Base-by-base conservation (phyloP, 495 filamentous ascomycete species). In the Penicillium flavigenum region DNA sequence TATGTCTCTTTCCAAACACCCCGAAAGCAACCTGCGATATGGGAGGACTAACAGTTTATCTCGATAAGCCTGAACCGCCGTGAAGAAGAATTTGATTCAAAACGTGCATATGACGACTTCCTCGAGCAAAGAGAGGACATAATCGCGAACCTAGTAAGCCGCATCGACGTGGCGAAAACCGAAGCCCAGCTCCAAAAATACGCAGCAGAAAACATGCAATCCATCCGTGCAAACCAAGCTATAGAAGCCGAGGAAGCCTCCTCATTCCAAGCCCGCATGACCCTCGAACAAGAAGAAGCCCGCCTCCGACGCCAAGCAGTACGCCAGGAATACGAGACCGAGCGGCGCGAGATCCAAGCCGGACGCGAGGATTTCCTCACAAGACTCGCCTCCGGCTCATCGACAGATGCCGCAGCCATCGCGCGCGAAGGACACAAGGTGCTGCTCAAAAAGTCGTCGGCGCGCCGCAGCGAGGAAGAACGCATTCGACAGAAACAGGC, bases 61-160 rank as follows among this genome's bases (percentile, higher is more conserved):
- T 10, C 5, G 10, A 58, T 20, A 29, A 82, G 80, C 31, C 92
- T 97, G 73, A 97, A 98, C 75, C 83, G 87, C 60, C 81, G 84
- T 10, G 85, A 96, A 77, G 89, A 95, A 56, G 95, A 99, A 70
- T 99, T 98, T 66, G 84, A 89, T 62, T 84, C 81, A 1, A 80
- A 95, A 56, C 77, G 79, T 41, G 88, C 85, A 59, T 98, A 86
- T 75, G 96, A 98, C 74, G 86, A 98, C 71, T 97, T 98, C 75
- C 84, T 98, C 27, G 91, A 98, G 72, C 85, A 89, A 62, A 89
- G 96, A 27, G 94, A 99, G 76, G 84, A 88, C 58, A 82, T 95
- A 49, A 92, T 91, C 19, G 92, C 92, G 71, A 92, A 95, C 63
- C 81, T 99, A 2, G 86, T 96, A 11, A 77, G 82, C 46, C 84